Evolutionary conservation across 2,329 filamentous ascomycete species (phyloP).

Genomic region (Podosphaera aphanis): DNA sequence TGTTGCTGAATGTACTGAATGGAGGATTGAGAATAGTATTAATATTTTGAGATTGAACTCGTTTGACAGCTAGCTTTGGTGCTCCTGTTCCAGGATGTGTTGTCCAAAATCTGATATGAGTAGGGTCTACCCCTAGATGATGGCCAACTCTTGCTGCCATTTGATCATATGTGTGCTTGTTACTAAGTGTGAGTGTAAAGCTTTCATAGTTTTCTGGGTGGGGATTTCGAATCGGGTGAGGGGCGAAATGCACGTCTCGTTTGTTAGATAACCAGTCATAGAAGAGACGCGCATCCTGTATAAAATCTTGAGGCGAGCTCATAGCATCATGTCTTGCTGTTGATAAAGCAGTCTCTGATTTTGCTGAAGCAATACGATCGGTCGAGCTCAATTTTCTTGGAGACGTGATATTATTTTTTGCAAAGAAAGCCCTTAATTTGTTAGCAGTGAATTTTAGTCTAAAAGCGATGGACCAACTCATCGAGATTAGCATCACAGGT

Average conservation of each 20-base stretch:
- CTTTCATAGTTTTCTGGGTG: conserved; percentile 29
- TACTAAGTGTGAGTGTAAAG: conserved; percentile 60
- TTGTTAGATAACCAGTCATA: conserved; percentile 86
- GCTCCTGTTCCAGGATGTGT: conserved; percentile 56
- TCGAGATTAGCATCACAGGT: neutral
- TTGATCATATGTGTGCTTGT: conserved; percentile 75
- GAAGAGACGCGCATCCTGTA: conserved; percentile 56
- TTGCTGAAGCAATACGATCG: neutral
- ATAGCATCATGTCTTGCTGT: neutral
- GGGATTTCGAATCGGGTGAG: conserved; percentile 33
- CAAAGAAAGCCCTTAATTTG: neutral
- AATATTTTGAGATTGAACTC: conserved; percentile 41
- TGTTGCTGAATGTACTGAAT: conserved; percentile 46
- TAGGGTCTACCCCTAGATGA: conserved; percentile 51
- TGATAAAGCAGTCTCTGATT: neutral
- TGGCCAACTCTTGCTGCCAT: conserved; percentile 65
- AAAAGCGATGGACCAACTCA: neutral
- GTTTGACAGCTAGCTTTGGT: conserved; percentile 56
- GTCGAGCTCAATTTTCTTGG: neutral
- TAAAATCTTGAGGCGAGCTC: conserved; percentile 14
- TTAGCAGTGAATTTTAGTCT: neutral
- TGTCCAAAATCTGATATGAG: conserved; percentile 78
- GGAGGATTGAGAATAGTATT: conserved; percentile 55
- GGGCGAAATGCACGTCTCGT: conserved; percentile 54
- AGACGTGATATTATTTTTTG: neutral